Conservation (phyloP, 345 rosid species). For the Pistacia integerrima region DNA sequence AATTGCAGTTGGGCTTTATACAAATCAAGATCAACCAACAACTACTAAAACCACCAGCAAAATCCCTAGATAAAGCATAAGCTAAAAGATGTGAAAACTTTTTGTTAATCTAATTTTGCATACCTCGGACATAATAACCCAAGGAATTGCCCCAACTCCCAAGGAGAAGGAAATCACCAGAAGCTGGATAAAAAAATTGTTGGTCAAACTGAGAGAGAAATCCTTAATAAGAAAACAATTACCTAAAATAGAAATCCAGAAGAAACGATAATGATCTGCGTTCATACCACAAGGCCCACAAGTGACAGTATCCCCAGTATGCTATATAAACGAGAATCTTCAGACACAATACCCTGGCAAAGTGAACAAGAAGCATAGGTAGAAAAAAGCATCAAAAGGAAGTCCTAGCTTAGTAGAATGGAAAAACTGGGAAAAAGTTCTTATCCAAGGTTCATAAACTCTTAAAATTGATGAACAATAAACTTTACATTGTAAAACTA, state of each 20-base stretch:
- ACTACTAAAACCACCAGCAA: neutral
- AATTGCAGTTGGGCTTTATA: neutral
- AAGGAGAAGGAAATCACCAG: conserved; percentile 77
- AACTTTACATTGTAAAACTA: neutral
- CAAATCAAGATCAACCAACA: neutral
- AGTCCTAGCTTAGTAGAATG: neutral
- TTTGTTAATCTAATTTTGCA: neutral
- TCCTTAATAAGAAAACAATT: neutral
- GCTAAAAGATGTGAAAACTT: neutral
- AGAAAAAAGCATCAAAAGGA: conserved; percentile 17
- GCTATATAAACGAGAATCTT: conserved; percentile 55
- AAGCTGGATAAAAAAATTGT: conserved; percentile 41
- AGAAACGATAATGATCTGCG: neutral
- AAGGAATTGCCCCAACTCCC: conserved; percentile 96
- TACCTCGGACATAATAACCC: conserved; percentile 99
- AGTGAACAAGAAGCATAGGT: conserved; percentile 16
- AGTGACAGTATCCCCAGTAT: conserved; percentile 70
- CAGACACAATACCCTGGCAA: conserved; percentile 54
- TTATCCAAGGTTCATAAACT: neutral
- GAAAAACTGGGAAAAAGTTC: conserved; percentile 2
- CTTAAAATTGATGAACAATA: neutral
- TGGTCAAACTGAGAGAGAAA: neutral
- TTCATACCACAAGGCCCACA: conserved; percentile 84
- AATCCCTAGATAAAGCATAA: neutral
- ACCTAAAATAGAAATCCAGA: neutral